Evolutionary conservation across 1,284 basidiomycete species (phyloP).

Genomic region (Heterobasidion parviporum): DNA sequence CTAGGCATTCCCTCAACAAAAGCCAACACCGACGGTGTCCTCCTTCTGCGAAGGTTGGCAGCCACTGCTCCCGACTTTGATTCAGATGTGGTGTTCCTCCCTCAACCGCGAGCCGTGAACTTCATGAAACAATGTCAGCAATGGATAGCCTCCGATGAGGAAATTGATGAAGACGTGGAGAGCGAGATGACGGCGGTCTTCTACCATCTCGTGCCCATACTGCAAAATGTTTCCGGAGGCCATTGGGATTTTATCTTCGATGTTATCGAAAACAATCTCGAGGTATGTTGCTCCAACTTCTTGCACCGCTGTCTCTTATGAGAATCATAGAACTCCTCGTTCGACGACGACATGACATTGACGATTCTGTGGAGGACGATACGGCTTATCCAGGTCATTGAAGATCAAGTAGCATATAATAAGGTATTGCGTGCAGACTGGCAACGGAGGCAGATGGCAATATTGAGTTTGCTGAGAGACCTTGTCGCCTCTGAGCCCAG

Average conservation of each 20-base stretch:
- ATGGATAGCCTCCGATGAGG: conserved; percentile 79
- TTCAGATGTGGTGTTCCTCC: conserved; percentile 79
- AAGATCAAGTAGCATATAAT: conserved; percentile 68
- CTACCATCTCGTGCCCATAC: conserved; percentile 73
- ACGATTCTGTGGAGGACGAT: conserved; percentile 65
- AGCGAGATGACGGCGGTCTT: conserved; percentile 73
- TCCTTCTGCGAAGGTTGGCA: conserved; percentile 63
- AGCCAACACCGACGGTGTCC: conserved; percentile 63
- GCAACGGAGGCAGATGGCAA: conserved; percentile 46
- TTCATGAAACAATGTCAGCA: conserved; percentile 80
- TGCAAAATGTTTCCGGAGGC: conserved; percentile 80
- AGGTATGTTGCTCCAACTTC: conserved; percentile 42
- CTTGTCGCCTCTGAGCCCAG: conserved; percentile 46
- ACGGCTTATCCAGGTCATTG: conserved; percentile 57
- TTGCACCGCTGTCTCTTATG: conserved; percentile 1
- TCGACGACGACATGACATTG: conserved; percentile 53
- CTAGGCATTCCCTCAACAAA: conserved; percentile 60
- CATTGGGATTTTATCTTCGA: conserved; percentile 96
- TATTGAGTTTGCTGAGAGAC: conserved; percentile 52
- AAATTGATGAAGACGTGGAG: conserved; percentile 69
- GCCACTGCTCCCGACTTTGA: conserved; percentile 75
- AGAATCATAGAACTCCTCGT: conserved; percentile 42
- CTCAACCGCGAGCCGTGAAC: conserved; percentile 83
- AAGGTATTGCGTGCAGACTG: conserved; percentile 67
- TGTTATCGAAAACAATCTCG: conserved; percentile 81